phyloP scores from a whole-genome alignment of 2,329 filamentous ascomycete genomes.

The Magnaporthiopsis poae region DNA sequence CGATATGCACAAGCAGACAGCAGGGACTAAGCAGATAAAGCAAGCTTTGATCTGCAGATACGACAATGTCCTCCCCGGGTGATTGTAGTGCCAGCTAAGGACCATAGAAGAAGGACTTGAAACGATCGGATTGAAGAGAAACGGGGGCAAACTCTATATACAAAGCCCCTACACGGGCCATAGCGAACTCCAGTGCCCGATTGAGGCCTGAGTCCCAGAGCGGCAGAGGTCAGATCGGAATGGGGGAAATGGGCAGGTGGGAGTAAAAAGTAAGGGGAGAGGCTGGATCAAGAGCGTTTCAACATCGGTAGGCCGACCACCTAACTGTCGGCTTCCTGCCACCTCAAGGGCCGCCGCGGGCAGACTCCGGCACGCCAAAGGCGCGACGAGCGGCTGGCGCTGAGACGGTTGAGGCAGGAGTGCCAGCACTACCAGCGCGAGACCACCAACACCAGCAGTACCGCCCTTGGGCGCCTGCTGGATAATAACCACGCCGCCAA shows the following conservation, averaged over 20 bases:
- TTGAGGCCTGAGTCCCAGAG: not conserved
- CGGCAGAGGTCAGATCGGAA: not conserved
- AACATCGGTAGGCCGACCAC: slow-evolving; percentile 4
- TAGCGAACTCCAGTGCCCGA: not conserved
- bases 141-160: not conserved
- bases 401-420: not conserved
- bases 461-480: not conserved
- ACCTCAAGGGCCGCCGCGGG: slow-evolving; percentile 8
- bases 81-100: not conserved
- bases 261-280: no score
- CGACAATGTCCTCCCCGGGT: not conserved
- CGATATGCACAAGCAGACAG: no score
- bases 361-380: not conserved
- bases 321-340: slow-evolving; percentile 5
- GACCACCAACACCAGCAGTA: no score
- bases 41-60: not conserved
- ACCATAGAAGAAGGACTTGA: not conserved
- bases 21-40: no score
- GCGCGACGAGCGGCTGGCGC: not conserved
- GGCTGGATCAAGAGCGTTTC: not conserved
- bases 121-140: not conserved
- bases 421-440: no score
- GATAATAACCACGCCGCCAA: slow-evolving; percentile 18
- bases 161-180: not conserved
- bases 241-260: not conserved